Conservation (phyloP, 2,329 filamentous ascomycete genomes). For the Cladosporium cucumerinum region DNA sequence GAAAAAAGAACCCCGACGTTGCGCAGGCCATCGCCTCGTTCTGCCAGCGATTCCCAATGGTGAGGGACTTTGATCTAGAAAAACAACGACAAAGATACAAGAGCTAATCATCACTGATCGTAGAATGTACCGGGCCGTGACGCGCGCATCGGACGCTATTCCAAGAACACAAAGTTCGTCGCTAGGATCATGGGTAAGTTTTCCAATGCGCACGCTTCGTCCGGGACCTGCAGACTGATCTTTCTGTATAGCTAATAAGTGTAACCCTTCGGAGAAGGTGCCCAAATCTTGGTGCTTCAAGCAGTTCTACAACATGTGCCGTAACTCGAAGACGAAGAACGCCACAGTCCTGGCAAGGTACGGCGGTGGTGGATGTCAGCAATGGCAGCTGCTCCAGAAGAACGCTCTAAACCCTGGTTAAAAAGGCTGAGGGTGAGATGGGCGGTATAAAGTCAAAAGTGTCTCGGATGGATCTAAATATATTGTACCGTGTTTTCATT, state of each 20-base stretch:
- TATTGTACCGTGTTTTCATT: not conserved
- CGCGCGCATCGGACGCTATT: not conserved
- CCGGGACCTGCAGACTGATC: not conserved
- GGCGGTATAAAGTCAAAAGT: not conserved
- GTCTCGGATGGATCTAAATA: not conserved
- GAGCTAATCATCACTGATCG: not conserved
- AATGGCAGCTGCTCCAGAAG: not conserved
- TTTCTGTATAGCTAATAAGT: not conserved
- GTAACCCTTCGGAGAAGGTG: not conserved
- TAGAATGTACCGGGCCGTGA: not conserved
- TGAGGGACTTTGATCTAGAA: not conserved
- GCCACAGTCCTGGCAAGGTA: not conserved
- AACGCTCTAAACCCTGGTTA: not conserved
- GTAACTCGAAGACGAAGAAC: slow-evolving; percentile 9
- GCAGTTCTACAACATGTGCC: slow-evolving; percentile 13
- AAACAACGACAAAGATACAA: not conserved
- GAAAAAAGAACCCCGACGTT: not conserved
- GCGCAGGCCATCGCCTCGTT: not conserved
- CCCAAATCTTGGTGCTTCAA: slow-evolving; percentile 5
- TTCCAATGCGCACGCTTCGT: too few relatives aligned
- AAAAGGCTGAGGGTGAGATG: not conserved
- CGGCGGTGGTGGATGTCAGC: not conserved
- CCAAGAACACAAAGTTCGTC: not conserved
- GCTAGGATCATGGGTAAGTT: not conserved
- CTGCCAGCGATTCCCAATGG: not conserved